Base-by-base conservation (phyloP, 164 flowering plant species). In the Chimonanthus salicifolius region DNA sequence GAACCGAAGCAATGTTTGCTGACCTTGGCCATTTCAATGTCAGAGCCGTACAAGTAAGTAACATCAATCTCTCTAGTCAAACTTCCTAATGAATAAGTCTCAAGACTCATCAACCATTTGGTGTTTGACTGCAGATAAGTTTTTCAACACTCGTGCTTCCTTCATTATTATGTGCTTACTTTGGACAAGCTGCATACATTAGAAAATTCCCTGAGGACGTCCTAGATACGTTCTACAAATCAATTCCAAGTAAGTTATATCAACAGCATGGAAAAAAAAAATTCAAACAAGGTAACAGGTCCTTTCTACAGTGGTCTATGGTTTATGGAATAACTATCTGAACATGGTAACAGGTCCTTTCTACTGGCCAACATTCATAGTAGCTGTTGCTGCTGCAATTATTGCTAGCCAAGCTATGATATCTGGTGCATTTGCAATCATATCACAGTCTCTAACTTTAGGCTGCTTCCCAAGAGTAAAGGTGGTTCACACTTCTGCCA, bases 1-100 rank as follows among this genome's bases (percentile, higher is more conserved):
- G 98, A 4, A 86, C 98, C 1, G 98, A 94, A 78, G 98, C 97
- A 15, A 85, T 94, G 91, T 94, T 94, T 82, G 98, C 97, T 58
- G 97, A 94, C 81, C 81, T 94, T 6, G 94, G 94, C 20, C 97
- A 94, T 75, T 94, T 94, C 81, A 83, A 75, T 20, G 85, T 92
- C 13, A 82, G 74, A 58, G 80, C 98, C 9, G 76, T 94, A 16
- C 98, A 90, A 80, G 89, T 92, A 78, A 73, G 85, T 70, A 48
- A 43, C 4, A 46, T 20, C 16, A 47, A 54, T 54, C 2, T 54
- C 60, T 54, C 60, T 54, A 6, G 16, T 15, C n/a, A 3, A n/a
- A 58, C 15, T n/a, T 48, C 33, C 15, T 21, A 16, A 6, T n/a
- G 47, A 62, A 15, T 43, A 72, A 60, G 20, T 66, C 49, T 66